Conservation (phyloP, 2,329 filamentous ascomycete species). For the Metarhizium robertsii region DNA sequence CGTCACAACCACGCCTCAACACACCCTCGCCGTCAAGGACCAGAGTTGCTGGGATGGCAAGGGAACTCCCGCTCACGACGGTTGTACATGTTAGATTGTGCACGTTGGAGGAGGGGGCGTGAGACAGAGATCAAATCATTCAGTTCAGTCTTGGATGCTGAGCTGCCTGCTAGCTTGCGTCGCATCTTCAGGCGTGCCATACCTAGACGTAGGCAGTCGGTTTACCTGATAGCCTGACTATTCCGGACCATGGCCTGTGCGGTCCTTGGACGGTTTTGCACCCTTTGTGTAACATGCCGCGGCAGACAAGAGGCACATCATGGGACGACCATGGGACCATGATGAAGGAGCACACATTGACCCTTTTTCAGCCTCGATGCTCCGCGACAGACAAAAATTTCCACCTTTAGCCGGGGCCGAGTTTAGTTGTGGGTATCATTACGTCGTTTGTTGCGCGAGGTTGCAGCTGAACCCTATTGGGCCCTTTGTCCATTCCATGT, state of each 20-base stretch:
- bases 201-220: too few species aligned
- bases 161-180: neutral
- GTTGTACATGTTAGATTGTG: neutral
- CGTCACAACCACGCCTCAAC: neutral
- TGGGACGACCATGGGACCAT: neutral
- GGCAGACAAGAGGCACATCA: neutral
- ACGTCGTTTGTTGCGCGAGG: neutral
- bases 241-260: neutral
- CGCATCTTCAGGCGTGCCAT: too few species aligned
- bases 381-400: neutral
- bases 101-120: neutral
- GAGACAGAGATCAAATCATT: neutral
- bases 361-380: neutral
- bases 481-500: neutral
- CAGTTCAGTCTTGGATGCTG: neutral
- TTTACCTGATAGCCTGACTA: neutral
- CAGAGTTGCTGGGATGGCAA: slow-evolving; percentile 1
- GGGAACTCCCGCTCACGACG: slow-evolving; percentile 5
- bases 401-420: neutral
- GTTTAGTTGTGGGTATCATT: neutral
- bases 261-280: neutral
- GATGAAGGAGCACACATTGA: neutral
- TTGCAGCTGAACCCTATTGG: neutral
- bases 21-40: neutral
- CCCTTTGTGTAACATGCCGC: neutral